These are phyloP conservation scores for Rhizopus arrhizus DNA, from an alignment of 371 early-diverging fungal species.

Conservation along the genomic window DNA sequence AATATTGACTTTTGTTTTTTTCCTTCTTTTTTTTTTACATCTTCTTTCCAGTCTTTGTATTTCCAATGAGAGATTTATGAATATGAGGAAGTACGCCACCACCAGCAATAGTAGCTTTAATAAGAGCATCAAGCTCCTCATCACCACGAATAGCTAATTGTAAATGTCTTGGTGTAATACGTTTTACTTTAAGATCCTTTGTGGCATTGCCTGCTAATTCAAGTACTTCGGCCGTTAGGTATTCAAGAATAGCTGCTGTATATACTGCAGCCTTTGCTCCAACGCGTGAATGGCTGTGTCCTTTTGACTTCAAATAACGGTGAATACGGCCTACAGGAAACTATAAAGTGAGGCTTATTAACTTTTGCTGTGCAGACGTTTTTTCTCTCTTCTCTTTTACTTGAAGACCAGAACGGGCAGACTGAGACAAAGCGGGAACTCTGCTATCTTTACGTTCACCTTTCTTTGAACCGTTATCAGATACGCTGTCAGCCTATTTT, in stretches of 20 bases:
- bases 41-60: slow-evolving; percentile 61
- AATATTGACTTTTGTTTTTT: too few species aligned
- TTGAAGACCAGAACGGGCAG: slow-evolving; percentile 70
- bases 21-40: slow-evolving; percentile 15
- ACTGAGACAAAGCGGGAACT: slow-evolving; percentile 60
- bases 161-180: slow-evolving; percentile 88
- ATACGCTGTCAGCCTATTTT: slow-evolving; percentile 31
- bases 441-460: slow-evolving; percentile 48
- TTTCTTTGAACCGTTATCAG: slow-evolving; percentile 29
- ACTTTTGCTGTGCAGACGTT: too few species aligned
- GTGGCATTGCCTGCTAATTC: slow-evolving; percentile 92
- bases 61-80: slow-evolving; percentile 71
- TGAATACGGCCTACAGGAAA: slow-evolving; percentile 91
- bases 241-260: slow-evolving; percentile 88
- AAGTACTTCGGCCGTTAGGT: slow-evolving; percentile 88
- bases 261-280: slow-evolving; percentile 92
- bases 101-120: slow-evolving; percentile 89
- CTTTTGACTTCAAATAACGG: slow-evolving; percentile 81
- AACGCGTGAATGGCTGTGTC: slow-evolving; percentile 75
- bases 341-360: slow-evolving; percentile 26
- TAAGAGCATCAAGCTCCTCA: slow-evolving; percentile 86
- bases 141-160: slow-evolving; percentile 91
- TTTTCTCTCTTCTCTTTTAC: slow-evolving; percentile 35
- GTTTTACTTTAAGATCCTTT: slow-evolving; percentile 86
- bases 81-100: slow-evolving; percentile 85